phyloP scores from a whole-genome alignment of 2,329 filamentous ascomycete species.

The Rutstroemia sp. region DNA sequence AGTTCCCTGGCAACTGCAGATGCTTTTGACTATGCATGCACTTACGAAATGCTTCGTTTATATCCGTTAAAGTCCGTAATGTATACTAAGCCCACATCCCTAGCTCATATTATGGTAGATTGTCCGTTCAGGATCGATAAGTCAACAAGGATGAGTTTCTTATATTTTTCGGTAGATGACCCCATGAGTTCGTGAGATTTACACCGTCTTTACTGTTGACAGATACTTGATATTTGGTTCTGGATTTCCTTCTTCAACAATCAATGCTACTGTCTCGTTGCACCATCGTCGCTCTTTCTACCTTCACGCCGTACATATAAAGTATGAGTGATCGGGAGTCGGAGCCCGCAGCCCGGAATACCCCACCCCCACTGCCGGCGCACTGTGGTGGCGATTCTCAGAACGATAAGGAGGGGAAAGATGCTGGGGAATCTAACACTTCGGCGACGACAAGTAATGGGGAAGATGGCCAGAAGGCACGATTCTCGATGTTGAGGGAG shows the following conservation, averaged over 20 bases:
- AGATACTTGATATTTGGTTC: too few species aligned
- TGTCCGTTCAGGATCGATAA: too few species aligned
- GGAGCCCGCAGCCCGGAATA: neutral
- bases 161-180: too few species aligned
- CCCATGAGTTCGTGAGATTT: too few species aligned
- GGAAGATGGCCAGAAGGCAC: conserved; percentile 2
- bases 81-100: too few species aligned
- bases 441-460: conserved; percentile 9
- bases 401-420: neutral
- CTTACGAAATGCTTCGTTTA: too few species aligned
- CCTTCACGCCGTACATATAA: neutral
- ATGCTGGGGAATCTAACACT: conserved; percentile 8
- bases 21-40: too few species aligned
- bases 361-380: neutral
- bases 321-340: neutral
- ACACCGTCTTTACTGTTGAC: too few species aligned
- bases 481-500: conserved; percentile 13
- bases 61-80: too few species aligned
- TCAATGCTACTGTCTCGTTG: neutral
- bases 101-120: too few species aligned
- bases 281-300: neutral
- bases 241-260: neutral
- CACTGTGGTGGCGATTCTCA: neutral
- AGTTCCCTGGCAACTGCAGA: too few species aligned
- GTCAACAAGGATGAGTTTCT: too few species aligned